phyloP scores from a whole-genome alignment of 805 yeast genomes.

The Starmerella roubikii region DNA sequence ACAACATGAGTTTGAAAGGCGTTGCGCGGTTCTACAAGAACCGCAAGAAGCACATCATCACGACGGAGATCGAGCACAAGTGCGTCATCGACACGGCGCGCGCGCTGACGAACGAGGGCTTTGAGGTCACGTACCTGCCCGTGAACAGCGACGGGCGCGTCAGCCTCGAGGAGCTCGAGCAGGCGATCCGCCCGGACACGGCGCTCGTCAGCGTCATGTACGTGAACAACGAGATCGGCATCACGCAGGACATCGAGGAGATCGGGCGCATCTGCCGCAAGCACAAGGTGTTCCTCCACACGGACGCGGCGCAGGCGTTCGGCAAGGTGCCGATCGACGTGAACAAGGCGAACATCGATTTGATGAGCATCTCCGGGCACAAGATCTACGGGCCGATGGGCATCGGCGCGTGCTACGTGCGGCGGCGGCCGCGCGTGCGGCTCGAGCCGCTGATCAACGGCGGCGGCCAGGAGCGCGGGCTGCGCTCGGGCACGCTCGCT shows the following conservation, averaged over 20 bases:
- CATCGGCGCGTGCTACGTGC: slow-evolving; percentile 83
- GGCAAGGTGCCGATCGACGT: slow-evolving; percentile 92
- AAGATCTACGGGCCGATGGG: slow-evolving; percentile 98
- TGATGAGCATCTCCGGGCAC: slow-evolving; percentile 88
- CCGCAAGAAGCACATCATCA: slow-evolving; percentile 84
- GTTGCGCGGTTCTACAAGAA: slow-evolving; percentile 84
- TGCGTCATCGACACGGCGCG: slow-evolving; percentile 97
- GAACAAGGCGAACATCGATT: slow-evolving; percentile 81
- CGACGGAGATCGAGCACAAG: slow-evolving; percentile 95
- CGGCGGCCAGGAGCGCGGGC: slow-evolving; percentile 98
- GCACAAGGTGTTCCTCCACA: slow-evolving; percentile 87
- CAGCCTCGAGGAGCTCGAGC: slow-evolving; percentile 60
- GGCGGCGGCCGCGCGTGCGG: slow-evolving; percentile 98
- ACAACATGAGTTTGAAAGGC: slow-evolving; percentile 91
- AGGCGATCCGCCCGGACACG: slow-evolving; percentile 81
- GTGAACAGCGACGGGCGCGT: slow-evolving; percentile 72
- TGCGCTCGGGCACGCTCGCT: slow-evolving; percentile 91
- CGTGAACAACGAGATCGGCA: slow-evolving; percentile 96
- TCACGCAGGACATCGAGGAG: slow-evolving; percentile 87
- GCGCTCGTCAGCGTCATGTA: slow-evolving; percentile 88
- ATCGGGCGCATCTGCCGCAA: slow-evolving; percentile 79
- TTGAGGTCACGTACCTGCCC: slow-evolving; percentile 84
- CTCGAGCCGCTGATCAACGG: slow-evolving; percentile 89
- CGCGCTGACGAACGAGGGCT: slow-evolving; percentile 90
- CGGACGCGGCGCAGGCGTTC: slow-evolving; percentile 95